phyloP scores from a whole-genome alignment of 495 filamentous ascomycete species.

The Immersiella caudata region DNA sequence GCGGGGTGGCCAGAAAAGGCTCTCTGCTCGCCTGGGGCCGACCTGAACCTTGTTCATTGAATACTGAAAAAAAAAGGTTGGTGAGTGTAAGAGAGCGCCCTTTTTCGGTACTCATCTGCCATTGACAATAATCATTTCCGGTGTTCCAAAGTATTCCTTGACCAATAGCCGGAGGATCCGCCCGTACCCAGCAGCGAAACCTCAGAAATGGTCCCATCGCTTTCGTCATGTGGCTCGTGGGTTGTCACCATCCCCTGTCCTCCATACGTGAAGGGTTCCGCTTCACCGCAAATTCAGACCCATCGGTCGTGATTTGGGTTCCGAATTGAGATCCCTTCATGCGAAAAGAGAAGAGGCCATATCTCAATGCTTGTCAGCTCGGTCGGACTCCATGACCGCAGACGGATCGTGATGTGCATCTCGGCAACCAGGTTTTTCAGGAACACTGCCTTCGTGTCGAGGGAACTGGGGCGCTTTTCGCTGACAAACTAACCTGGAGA shows the following conservation, averaged over 20 bases:
- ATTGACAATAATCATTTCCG: background rate
- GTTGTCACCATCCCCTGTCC: background rate
- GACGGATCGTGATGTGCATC: too few relatives aligned
- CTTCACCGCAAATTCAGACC: background rate
- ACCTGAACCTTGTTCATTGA: background rate
- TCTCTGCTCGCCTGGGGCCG: constrained; percentile 17
- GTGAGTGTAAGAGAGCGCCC: too few relatives aligned
- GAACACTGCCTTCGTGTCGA: background rate
- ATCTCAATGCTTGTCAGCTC: background rate
- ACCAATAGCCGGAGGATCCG: background rate
- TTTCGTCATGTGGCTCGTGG: background rate
- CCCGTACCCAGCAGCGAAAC: background rate
- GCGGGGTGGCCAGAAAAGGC: constrained; percentile 16
- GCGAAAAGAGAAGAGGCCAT: background rate
- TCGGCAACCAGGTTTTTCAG: background rate
- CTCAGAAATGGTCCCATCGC: background rate
- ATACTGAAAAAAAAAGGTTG: too few relatives aligned
- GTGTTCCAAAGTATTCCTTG: background rate
- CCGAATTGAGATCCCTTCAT: background rate
- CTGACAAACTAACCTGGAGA: background rate
- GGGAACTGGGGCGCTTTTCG: too few relatives aligned
- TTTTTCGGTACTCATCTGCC: background rate
- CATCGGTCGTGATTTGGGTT: background rate
- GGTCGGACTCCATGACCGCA: too few relatives aligned
- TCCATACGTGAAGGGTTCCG: background rate